These are phyloP conservation scores for Microcos paniculata DNA, from an alignment of 345 rosid genomes.

Conservation along the genomic window DNA sequence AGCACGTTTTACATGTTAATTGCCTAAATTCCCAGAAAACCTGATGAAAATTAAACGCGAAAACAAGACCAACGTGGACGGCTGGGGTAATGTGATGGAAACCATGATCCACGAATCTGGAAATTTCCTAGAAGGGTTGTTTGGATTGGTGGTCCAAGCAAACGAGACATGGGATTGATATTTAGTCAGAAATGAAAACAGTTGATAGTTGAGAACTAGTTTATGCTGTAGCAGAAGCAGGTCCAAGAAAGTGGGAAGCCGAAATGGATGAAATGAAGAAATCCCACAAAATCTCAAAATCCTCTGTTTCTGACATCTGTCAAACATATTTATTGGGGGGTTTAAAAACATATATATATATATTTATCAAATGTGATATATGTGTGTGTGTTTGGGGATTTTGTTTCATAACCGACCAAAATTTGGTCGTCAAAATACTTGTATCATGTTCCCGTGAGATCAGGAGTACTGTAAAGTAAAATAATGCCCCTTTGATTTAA, in stretches of 20 bases:
- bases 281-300: background rate
- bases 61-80: background rate
- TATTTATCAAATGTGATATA: no score
- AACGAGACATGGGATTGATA: background rate
- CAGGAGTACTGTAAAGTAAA: background rate
- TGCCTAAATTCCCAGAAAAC: background rate
- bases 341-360: no score
- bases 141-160: background rate
- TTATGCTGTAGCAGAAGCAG: no score
- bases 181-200: background rate
- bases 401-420: background rate
- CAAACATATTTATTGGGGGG: no score
- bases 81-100: background rate
- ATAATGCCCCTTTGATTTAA: background rate
- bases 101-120: no score
- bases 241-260: background rate
- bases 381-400: no score
- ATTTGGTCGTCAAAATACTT: no score
- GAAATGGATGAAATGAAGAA: background rate
- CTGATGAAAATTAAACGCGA: background rate
- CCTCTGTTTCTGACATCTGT: background rate
- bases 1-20: background rate
- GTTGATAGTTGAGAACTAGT: no score
- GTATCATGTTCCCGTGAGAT: no score
- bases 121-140: background rate